Conservation (phyloP, 257 asterid genomes). For the Gentiana macrophylla region DNA sequence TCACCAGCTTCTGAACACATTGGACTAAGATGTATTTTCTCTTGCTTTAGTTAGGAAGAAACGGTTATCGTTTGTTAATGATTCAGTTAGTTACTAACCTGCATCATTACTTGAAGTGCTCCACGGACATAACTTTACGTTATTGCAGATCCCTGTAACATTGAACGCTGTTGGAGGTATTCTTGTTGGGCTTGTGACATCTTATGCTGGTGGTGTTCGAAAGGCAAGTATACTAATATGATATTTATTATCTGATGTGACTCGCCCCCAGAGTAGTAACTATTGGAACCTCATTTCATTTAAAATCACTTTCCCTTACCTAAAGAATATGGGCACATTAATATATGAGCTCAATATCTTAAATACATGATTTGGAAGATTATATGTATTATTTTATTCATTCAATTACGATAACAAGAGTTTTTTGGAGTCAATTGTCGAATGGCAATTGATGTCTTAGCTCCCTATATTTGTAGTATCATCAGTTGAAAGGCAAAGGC, state of each 20-base stretch:
- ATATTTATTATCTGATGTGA: neutral
- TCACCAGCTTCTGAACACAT: no score
- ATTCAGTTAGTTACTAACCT: neutral
- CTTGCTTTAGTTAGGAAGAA: no score
- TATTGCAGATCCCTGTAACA: conserved; percentile 73
- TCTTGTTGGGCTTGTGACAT: conserved; percentile 93
- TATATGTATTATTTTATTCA: no score
- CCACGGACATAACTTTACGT: conserved; percentile 4
- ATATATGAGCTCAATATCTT: neutral
- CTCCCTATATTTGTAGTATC: no score
- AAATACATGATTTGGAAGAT: neutral
- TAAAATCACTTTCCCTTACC: neutral
- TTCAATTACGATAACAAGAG: no score
- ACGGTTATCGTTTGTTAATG: neutral
- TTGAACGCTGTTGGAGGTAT: conserved; percentile 92
- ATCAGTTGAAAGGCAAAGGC: no score
- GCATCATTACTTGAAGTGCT: neutral
- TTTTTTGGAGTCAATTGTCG: no score
- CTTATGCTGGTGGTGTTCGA: conserved; percentile 94
- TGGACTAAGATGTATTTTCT: no score
- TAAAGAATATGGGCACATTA: neutral
- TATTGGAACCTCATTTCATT: no score
- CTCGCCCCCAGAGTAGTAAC: neutral
- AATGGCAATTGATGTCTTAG: no score
- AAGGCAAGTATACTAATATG: conserved; percentile 37